Evolutionary conservation across 495 filamentous ascomycete genomes (phyloP).

Genomic region (Daldinia caldariorum): DNA sequence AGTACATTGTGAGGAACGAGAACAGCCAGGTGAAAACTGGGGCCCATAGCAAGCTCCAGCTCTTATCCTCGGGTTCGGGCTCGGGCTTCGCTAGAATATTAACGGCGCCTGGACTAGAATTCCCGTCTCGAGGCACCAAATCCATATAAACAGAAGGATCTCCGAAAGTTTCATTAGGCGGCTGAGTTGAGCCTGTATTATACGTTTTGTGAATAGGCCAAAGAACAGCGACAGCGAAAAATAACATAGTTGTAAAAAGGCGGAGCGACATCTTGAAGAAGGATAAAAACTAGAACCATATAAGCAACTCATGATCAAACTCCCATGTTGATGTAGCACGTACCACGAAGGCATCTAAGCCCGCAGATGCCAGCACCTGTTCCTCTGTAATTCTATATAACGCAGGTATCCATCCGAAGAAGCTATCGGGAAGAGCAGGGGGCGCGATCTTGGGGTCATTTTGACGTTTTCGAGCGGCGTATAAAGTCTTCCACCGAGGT

Average conservation of each 20-base stretch:
- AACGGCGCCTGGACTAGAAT: not conserved
- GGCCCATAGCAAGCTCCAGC: conserved; percentile 81
- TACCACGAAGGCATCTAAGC: conserved; percentile 94
- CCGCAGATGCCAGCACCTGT: conserved; percentile 88
- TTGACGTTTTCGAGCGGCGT: conserved; percentile 84
- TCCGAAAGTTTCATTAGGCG: conserved; percentile 21
- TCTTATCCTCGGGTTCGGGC: conserved; percentile 46
- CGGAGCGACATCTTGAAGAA: conserved; percentile 95
- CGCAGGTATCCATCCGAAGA: conserved; percentile 94
- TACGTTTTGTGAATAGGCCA: conserved; percentile 84
- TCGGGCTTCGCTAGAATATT: conserved; percentile 10
- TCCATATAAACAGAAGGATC: conserved; percentile 10
- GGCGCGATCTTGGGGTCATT: conserved; percentile 73
- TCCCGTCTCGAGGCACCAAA: conserved; percentile 15
- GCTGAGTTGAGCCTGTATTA: conserved; percentile 24
- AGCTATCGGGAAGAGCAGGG: conserved; percentile 83
- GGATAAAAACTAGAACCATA: conserved; percentile 72
- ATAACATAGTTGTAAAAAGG: conserved; percentile 78
- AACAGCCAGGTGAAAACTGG: conserved; percentile 92
- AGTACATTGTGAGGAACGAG: conserved; percentile 80
- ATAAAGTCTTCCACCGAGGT: conserved; percentile 91
- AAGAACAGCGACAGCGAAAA: conserved; percentile 82
- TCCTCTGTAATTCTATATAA: conserved; percentile 90
- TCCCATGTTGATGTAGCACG: conserved; percentile 45
- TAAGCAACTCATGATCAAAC: conserved; percentile 19